Percentiles rank a stretch among this genome's conserved stretches.
These are phyloP conservation scores for Starmerella stellata DNA, from an alignment of 805 yeast genomes.

Conservation along the genomic window DNA sequence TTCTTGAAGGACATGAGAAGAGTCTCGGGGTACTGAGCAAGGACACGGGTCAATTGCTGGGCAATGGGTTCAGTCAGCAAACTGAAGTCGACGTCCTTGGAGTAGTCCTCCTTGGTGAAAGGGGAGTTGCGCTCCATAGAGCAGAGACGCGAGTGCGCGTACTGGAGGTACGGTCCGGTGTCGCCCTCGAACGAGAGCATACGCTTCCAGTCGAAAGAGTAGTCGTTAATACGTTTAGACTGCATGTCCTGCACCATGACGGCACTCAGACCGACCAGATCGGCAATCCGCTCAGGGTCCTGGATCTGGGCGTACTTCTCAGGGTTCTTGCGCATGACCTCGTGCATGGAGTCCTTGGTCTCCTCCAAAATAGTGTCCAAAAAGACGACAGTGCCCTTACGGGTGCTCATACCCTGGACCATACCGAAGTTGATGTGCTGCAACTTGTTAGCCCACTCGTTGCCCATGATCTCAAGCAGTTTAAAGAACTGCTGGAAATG, in stretches of 20 bases:
- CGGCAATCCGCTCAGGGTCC: conserved; percentile 88
- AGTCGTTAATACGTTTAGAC: conserved; percentile 88
- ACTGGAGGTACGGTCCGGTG: conserved; percentile 96
- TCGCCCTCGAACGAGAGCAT: conserved; percentile 98
- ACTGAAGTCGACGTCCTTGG: conserved; percentile 36
- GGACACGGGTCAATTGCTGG: conserved; percentile 47
- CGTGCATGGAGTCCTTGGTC: conserved; percentile 85
- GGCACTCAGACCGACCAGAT: conserved; percentile 87
- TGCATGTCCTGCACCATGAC: conserved; percentile 99
- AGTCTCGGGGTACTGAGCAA: conserved; percentile 84
- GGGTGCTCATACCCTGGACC: conserved; percentile 97
- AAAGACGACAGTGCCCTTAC: conserved; percentile 98
- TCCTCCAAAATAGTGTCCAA: conserved; percentile 83
- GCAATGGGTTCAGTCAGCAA: conserved; percentile 58
- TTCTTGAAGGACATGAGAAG: conserved; percentile 67
- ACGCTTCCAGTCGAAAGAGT: conserved; percentile 93
- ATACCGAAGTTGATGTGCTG: conserved; percentile 87
- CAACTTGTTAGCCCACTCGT: conserved; percentile 65
- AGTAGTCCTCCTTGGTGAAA: conserved; percentile 18
- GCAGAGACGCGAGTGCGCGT: conserved; percentile 92
- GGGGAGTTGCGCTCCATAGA: conserved; percentile 76
- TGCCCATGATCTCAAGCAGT: conserved; percentile 76
- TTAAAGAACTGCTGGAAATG: conserved; percentile 89
- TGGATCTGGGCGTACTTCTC: conserved; percentile 81
- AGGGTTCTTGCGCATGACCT: conserved; percentile 84